A percentile compares a stretch with the other conserved stretches of the same genome.
phyloP scores from a whole-genome alignment of 106 monocot genomes.

The Hemerocallis citrina region DNA sequence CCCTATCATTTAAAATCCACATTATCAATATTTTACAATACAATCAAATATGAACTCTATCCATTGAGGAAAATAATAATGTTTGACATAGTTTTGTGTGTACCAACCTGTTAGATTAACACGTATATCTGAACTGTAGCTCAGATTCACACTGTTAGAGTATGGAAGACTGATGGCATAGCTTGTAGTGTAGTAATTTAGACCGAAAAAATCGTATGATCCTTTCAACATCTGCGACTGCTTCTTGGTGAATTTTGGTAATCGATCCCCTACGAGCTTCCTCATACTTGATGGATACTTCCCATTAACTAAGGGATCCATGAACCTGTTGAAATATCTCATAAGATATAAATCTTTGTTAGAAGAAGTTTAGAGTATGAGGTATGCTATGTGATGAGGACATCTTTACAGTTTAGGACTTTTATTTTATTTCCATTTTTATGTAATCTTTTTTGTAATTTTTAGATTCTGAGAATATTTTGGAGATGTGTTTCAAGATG shows the following conservation, averaged over 20 bases:
- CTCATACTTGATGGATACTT: constrained; percentile 37
- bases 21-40: no score
- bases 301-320: constrained; percentile 34
- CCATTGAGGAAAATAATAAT: no score
- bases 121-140: constrained; percentile 11
- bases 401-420: not conserved
- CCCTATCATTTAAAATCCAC: not conserved
- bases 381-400: no score
- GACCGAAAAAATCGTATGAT: constrained; percentile 33
- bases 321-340: constrained; percentile 15
- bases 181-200: constrained; percentile 32
- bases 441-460: not conserved
- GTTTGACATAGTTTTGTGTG: no score
- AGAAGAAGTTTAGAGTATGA: not conserved
- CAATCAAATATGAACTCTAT: no score
- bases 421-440: not conserved
- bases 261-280: constrained; percentile 9
- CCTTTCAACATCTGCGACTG: constrained; percentile 17
- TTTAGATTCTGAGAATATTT: not conserved
- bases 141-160: not conserved
- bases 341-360: not conserved
- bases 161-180: constrained; percentile 1
- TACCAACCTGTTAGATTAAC: not conserved
- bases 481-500: no score
- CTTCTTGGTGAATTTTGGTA: constrained; percentile 24